A percentile compares a stretch with the other conserved stretches of the same genome.
phyloP scores from a whole-genome alignment of 2,329 filamentous ascomycete genomes.

The Lachnellula subtilissima region DNA sequence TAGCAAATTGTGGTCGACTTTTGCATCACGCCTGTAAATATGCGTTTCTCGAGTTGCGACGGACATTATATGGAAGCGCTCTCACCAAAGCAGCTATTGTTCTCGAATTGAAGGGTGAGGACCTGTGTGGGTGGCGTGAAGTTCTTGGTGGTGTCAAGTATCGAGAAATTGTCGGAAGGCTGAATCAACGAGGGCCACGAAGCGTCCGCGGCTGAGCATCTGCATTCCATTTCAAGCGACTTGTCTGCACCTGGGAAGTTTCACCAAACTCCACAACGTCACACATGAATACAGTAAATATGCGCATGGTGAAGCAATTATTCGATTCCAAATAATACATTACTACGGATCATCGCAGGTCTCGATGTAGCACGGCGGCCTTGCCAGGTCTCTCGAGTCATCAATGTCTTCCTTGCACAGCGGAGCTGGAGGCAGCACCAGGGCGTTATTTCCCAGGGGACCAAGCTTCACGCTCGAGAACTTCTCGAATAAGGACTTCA shows the following conservation, averaged over 20 bases:
- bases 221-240: background rate
- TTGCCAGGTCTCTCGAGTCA: conserved; percentile 10
- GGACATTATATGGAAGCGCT: conserved; percentile 16
- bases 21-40: conserved; percentile 43
- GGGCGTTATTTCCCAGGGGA: conserved; percentile 66
- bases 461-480: conserved; percentile 85
- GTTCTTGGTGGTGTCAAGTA: conserved; percentile 2
- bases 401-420: conserved; percentile 27
- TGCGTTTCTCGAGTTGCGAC: conserved; percentile 33
- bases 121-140: background rate
- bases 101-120: conserved; percentile 1
- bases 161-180: conserved; percentile 9
- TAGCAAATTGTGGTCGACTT: conserved; percentile 37
- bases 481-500: conserved; percentile 87
- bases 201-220: conserved; percentile 5
- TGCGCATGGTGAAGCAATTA: background rate
- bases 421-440: conserved; percentile 21
- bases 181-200: conserved; percentile 16
- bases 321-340: background rate
- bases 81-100: background rate
- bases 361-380: conserved; percentile 21
- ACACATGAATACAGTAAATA: background rate
- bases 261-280: background rate
- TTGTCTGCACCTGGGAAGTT: background rate
- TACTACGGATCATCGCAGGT: background rate